A percentile compares a stretch with the other conserved stretches of the same genome.
Conservation (phyloP, 2,329 filamentous ascomycete species). For the Penicillium sp. region DNA sequence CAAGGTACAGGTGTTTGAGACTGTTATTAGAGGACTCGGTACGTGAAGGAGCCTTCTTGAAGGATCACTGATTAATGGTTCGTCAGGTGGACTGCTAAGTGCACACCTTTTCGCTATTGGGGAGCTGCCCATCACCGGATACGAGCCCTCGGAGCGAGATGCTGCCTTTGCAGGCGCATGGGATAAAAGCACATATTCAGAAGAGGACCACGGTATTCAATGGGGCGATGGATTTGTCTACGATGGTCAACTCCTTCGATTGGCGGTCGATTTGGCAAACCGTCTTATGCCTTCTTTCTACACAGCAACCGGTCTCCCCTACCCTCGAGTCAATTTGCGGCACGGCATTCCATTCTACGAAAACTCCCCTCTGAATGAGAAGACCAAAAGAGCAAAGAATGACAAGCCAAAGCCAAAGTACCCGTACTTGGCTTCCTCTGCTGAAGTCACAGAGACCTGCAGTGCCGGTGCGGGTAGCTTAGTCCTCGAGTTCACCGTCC, state of each 20-base stretch:
- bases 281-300: slow-evolving; percentile 88
- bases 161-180: slow-evolving; percentile 38
- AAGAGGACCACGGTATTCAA: slow-evolving; percentile 45
- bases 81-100: slow-evolving; percentile 71
- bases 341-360: slow-evolving; percentile 87
- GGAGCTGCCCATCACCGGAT: slow-evolving; percentile 79
- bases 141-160: slow-evolving; percentile 51
- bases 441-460: slow-evolving; percentile 90
- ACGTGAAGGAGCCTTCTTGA: slow-evolving; percentile 6
- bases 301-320: slow-evolving; percentile 84
- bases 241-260: slow-evolving; percentile 80
- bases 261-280: slow-evolving; percentile 78
- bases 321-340: slow-evolving; percentile 86
- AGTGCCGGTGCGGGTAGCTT: slow-evolving; percentile 94
- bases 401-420: slow-evolving; percentile 12
- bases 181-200: slow-evolving; percentile 32
- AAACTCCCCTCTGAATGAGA: slow-evolving; percentile 68
- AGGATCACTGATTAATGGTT: slow-evolving; percentile 3
- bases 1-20: slow-evolving; percentile 98
- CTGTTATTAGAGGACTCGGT: slow-evolving; percentile 75
- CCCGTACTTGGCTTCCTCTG: slow-evolving; percentile 19
- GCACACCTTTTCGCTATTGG: slow-evolving; percentile 90
- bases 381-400: slow-evolving; percentile 40
- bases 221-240: slow-evolving; percentile 79
- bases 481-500: slow-evolving; percentile 84